Percentiles rank a stretch among this genome's conserved stretches.
Conservation (phyloP, 495 filamentous ascomycete species). For the Talaromyces nanjingensis region DNA sequence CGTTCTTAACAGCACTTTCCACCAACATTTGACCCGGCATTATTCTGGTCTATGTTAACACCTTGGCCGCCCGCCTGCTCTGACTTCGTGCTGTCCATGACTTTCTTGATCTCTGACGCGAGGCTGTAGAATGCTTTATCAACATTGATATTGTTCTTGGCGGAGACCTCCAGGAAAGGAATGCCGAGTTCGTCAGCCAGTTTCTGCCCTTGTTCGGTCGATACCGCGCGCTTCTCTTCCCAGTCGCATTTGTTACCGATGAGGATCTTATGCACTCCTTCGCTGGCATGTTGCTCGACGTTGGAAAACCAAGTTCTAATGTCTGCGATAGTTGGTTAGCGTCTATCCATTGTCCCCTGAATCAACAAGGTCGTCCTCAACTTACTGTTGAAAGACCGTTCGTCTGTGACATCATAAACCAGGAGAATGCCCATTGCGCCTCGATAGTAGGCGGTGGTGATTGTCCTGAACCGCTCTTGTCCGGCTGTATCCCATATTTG, state of each 20-base stretch:
- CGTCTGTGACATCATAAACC: slow-evolving; percentile 98
- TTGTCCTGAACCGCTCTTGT: slow-evolving; percentile 95
- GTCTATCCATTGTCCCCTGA: background rate
- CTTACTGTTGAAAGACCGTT: slow-evolving; percentile 94
- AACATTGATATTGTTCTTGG: slow-evolving; percentile 98
- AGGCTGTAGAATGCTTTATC: slow-evolving; percentile 97
- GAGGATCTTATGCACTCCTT: slow-evolving; percentile 99
- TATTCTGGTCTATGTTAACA: slow-evolving; percentile 65
- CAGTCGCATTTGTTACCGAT: slow-evolving; percentile 99
- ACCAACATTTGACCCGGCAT: slow-evolving; percentile 52
- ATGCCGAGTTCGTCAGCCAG: slow-evolving; percentile 95
- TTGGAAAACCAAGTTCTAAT: slow-evolving; percentile 99
- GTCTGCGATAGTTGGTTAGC: slow-evolving; percentile 46
- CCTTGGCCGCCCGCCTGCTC: slow-evolving; percentile 57
- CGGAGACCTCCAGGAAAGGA: slow-evolving; percentile 96
- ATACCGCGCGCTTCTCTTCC: slow-evolving; percentile 96
- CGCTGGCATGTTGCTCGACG: slow-evolving; percentile 97
- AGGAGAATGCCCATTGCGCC: slow-evolving; percentile 97
- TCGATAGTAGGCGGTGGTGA: slow-evolving; percentile 97
- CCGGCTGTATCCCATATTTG: slow-evolving; percentile 99
- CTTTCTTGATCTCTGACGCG: slow-evolving; percentile 95
- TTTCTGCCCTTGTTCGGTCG: slow-evolving; percentile 86
- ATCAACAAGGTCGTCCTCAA: slow-evolving; percentile 6
- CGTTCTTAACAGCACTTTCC: slow-evolving; percentile 81
- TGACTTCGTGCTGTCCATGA: slow-evolving; percentile 63